Percentiles rank a stretch among this genome's conserved stretches.
These are phyloP conservation scores for Arthrobotrys pseudoclavata DNA, from an alignment of 2,329 filamentous ascomycete genomes.

Conservation along the genomic window DNA sequence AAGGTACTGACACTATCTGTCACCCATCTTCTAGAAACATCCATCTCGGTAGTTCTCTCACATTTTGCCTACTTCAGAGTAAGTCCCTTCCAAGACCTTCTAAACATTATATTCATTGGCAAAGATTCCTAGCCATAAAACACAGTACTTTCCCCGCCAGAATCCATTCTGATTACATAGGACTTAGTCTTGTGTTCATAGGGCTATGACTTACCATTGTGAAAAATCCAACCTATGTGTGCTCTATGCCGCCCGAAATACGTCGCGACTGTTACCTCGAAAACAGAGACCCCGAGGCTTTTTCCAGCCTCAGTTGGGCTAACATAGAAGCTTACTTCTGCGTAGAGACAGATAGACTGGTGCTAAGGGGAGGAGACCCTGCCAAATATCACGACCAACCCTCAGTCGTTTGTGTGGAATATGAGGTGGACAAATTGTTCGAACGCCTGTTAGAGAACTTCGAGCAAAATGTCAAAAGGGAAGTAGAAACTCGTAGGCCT, in stretches of 20 bases:
- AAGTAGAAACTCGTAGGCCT: not conserved
- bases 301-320: conserved; percentile 11
- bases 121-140: too few relatives aligned
- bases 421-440: conserved; percentile 5
- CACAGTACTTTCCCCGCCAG: too few relatives aligned
- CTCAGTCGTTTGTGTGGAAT: not conserved
- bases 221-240: not conserved
- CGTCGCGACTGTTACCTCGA: conserved; percentile 41
- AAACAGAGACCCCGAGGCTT: conserved; percentile 20
- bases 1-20: too few relatives aligned
- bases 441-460: conserved; percentile 17
- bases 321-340: conserved; percentile 25
- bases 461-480: not conserved
- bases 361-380: conserved; percentile 25
- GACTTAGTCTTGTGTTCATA: too few relatives aligned
- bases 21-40: too few relatives aligned
- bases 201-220: too few relatives aligned
- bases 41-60: too few relatives aligned
- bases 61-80: too few relatives aligned
- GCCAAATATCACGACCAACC: not conserved
- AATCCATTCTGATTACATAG: too few relatives aligned
- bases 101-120: too few relatives aligned
- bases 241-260: not conserved
- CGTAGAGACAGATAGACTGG: not conserved
- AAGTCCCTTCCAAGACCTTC: too few relatives aligned